These are phyloP conservation scores for Nemania bipapillata DNA, from an alignment of 2,329 filamentous ascomycete species.

Conservation along the genomic window DNA sequence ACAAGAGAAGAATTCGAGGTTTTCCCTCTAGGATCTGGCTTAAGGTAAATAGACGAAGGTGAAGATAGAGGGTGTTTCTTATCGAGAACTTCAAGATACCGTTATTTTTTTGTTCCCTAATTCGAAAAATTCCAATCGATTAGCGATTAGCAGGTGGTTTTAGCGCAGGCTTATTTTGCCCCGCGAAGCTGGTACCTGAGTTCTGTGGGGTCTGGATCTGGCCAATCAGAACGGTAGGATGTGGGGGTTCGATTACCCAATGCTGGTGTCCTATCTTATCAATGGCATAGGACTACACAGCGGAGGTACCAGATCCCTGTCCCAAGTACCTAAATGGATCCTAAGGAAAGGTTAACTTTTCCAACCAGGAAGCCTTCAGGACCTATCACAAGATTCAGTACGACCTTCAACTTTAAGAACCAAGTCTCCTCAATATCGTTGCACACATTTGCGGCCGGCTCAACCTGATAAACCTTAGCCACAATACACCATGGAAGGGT, in stretches of 20 bases:
- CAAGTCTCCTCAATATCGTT: neutral
- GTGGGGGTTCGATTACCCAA: neutral
- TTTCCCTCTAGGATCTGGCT: neutral
- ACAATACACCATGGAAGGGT: slow-evolving; percentile 47
- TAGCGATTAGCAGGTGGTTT: slow-evolving; percentile 33
- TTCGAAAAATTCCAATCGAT: slow-evolving; percentile 46
- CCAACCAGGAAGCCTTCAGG: neutral
- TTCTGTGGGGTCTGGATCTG: neutral
- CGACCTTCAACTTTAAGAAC: neutral
- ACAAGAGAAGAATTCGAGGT: neutral
- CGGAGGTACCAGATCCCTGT: neutral
- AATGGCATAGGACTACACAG: slow-evolving; percentile 31
- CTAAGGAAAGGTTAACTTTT: slow-evolving; percentile 15
- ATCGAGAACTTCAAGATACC: slow-evolving; percentile 26
- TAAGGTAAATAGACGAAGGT: neutral
- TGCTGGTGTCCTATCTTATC: slow-evolving; percentile 26
- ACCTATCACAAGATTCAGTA: slow-evolving; percentile 8
- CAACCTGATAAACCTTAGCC: neutral
- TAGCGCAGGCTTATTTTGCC: slow-evolving; percentile 26
- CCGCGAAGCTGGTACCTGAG: slow-evolving; percentile 24
- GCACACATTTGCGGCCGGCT: neutral
- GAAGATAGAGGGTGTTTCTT: slow-evolving; percentile 16
- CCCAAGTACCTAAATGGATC: neutral
- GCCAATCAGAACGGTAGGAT: slow-evolving; percentile 31
- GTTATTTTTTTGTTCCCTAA: slow-evolving; percentile 33